These are phyloP conservation scores for Parvularia atlantis DNA, from an alignment of 78 protist species.

Conservation along the genomic window DNA sequence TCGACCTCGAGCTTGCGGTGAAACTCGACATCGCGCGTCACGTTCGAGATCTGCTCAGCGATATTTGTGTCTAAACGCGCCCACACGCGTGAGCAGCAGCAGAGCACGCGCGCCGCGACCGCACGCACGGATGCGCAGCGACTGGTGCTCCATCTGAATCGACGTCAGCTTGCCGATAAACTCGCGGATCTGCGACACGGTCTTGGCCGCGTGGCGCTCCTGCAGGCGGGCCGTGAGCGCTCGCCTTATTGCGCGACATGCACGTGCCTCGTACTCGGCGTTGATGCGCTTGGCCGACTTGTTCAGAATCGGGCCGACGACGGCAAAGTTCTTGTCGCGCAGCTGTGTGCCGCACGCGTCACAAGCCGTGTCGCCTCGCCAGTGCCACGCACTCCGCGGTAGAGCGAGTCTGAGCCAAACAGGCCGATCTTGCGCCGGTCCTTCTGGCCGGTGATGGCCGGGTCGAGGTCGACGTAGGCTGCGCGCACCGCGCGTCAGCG, in stretches of 20 bases:
- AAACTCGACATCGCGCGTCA: conserved; percentile 20
- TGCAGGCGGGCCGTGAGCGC: conserved; percentile 13
- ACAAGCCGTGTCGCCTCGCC: background rate
- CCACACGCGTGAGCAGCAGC: background rate
- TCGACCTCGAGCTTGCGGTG: conserved; percentile 30
- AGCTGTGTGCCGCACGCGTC: conserved; percentile 9
- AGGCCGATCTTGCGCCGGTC: conserved; percentile 12
- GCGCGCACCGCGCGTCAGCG: too few relatives aligned
- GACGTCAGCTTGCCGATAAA: conserved; percentile 8
- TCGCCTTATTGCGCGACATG: background rate
- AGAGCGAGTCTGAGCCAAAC: too few relatives aligned
- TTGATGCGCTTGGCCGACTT: conserved; percentile 23
- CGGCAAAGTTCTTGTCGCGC: conserved; percentile 35
- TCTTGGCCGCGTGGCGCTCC: conserved; percentile 16
- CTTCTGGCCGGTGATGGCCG: conserved; percentile 15
- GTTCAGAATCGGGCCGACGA: conserved; percentile 43
- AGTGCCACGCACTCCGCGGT: too few relatives aligned
- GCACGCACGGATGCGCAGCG: background rate
- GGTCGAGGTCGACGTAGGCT: background rate
- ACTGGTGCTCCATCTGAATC: conserved; percentile 33
- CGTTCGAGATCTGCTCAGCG: conserved; percentile 18
- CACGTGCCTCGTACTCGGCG: conserved; percentile 1
- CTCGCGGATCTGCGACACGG: conserved; percentile 1
- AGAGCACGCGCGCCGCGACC: background rate
- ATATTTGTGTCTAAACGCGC: conserved; percentile 19